Conservation (phyloP, 164 flowering plant genomes). For the Piper longum region DNA sequence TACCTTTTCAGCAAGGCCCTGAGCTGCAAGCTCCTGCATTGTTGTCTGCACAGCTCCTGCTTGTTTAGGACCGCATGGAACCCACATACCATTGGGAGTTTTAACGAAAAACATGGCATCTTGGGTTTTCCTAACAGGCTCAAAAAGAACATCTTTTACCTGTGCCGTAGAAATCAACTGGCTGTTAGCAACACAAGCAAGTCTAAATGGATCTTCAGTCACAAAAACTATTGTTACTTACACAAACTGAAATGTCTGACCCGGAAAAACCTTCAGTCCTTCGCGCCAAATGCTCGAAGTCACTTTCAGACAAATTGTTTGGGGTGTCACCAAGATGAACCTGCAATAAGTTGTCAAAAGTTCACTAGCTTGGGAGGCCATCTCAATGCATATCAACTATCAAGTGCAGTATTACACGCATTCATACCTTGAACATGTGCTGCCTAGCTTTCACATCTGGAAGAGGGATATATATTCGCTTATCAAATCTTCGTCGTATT, state of each 20-base stretch:
- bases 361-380: neutral
- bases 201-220: neutral
- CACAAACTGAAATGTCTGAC: slow-evolving; percentile 93
- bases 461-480: slow-evolving; percentile 95
- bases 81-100: slow-evolving; percentile 53
- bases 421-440: slow-evolving; percentile 84
- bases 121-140: slow-evolving; percentile 96
- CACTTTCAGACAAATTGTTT: slow-evolving; percentile 78
- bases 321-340: slow-evolving; percentile 99
- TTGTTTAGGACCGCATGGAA: slow-evolving; percentile 96
- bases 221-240: slow-evolving; percentile 22
- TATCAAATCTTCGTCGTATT: slow-evolving; percentile 87
- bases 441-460: slow-evolving; percentile 92
- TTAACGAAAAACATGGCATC: slow-evolving; percentile 88
- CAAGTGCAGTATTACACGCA: neutral
- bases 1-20: slow-evolving; percentile 88
- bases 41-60: slow-evolving; percentile 72
- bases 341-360: slow-evolving; percentile 21
- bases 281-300: slow-evolving; percentile 68
- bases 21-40: slow-evolving; percentile 82
- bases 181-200: neutral
- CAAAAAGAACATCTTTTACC: slow-evolving; percentile 96
- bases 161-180: slow-evolving; percentile 14
- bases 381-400: neutral
- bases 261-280: slow-evolving; percentile 93